These are phyloP conservation scores for Lindgomyces ingoldianus DNA, from an alignment of 495 filamentous ascomycete genomes.

Conservation along the genomic window DNA sequence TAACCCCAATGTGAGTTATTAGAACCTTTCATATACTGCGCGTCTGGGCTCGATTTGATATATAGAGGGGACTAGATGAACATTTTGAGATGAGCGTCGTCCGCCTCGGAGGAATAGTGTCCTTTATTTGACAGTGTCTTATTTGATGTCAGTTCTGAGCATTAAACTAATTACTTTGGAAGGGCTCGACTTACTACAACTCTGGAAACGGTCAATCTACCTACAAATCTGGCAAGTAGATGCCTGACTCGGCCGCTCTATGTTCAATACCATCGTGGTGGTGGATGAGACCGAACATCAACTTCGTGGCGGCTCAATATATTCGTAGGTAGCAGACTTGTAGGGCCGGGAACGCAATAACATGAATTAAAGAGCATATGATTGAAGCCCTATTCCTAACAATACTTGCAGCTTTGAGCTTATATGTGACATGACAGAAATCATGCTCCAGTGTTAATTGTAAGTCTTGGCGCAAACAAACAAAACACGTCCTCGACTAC, in stretches of 20 bases:
- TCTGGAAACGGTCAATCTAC: conserved; percentile 9
- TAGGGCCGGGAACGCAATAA: not conserved
- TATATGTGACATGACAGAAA: too few relatives aligned
- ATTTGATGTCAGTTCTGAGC: not conserved
- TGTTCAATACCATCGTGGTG: not conserved
- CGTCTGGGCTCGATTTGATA: not conserved
- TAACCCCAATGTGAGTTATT: conserved; percentile 51
- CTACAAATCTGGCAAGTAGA: conserved; percentile 21
- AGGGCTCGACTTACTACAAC: conserved; percentile 25
- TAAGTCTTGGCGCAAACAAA: too few relatives aligned
- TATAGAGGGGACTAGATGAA: not conserved
- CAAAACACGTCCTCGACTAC: too few relatives aligned
- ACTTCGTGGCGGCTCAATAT: not conserved
- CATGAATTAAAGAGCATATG: not conserved
- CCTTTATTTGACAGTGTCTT: not conserved
- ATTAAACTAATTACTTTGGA: not conserved
- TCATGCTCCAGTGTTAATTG: too few relatives aligned
- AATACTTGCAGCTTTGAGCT: too few relatives aligned
- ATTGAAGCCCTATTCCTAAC: not conserved
- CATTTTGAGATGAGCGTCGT: too few relatives aligned
- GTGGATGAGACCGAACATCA: not conserved
- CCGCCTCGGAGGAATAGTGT: not conserved
- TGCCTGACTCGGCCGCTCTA: not conserved
- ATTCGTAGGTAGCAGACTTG: not conserved
- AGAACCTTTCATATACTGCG: not conserved